Percentiles rank a stretch among this genome's conserved stretches.
These are phyloP conservation scores for Trichophyton equinum DNA, from an alignment of 2,329 filamentous ascomycete genomes.

Conservation along the genomic window DNA sequence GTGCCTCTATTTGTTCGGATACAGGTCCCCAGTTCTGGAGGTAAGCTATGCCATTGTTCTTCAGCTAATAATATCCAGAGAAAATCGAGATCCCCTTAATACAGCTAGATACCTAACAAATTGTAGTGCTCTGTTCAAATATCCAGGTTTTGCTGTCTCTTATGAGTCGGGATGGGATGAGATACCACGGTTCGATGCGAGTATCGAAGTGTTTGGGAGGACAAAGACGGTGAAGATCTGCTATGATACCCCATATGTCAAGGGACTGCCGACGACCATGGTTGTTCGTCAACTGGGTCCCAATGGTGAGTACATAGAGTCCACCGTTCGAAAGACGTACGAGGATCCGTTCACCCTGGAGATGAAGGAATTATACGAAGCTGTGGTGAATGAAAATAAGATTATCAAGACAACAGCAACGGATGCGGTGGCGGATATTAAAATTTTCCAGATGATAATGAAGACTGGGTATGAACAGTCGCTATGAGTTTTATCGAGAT, in stretches of 20 bases:
- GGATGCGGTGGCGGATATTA: conserved; percentile 33
- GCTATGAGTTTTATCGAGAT: not conserved
- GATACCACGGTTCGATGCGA: conserved; percentile 31
- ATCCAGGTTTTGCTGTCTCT: conserved; percentile 37
- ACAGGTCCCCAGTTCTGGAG: conserved; percentile 24
- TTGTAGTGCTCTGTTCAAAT: conserved; percentile 24
- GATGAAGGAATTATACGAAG: conserved; percentile 28
- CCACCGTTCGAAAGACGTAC: conserved; percentile 34
- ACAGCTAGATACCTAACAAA: conserved; percentile 13
- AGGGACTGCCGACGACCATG: conserved; percentile 44
- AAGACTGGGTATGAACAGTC: conserved; percentile 14
- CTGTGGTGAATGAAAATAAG: conserved; percentile 27
- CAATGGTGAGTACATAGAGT: conserved; percentile 29
- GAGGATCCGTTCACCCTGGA: conserved; percentile 37
- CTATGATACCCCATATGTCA: conserved; percentile 48
- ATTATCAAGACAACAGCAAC: conserved; percentile 29
- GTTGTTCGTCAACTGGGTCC: conserved; percentile 33
- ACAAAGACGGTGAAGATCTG: conserved; percentile 42
- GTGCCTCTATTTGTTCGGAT: conserved; percentile 23
- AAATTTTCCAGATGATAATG: conserved; percentile 30
- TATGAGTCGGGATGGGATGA: conserved; percentile 46
- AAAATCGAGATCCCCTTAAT: not conserved
- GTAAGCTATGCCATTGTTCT: conserved; percentile 9
- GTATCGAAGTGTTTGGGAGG: conserved; percentile 36
- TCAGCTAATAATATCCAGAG: not conserved